Conservation (phyloP, 441 rosid species). For the Manihot esculenta region DNA sequence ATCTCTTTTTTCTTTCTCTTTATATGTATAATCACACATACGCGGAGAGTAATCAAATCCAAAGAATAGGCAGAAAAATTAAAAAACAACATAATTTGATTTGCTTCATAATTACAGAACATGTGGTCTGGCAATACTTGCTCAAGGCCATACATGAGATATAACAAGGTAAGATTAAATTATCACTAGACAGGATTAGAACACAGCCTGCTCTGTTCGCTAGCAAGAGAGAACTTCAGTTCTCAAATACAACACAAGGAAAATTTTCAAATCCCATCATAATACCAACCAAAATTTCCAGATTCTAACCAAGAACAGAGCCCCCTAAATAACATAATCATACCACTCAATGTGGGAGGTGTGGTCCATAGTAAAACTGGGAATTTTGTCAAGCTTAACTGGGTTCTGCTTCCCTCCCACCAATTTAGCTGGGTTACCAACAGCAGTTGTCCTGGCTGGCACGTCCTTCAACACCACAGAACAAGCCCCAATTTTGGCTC, state of each 20-base stretch:
- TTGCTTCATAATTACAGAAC: not conserved
- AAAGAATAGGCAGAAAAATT: no score
- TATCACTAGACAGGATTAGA: not conserved
- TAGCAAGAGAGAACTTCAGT: conserved; percentile 30
- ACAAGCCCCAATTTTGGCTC: conserved; percentile 86
- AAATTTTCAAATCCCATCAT: not conserved
- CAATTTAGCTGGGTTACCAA: conserved; percentile 85
- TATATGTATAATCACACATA: no score
- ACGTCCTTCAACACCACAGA: conserved; percentile 81
- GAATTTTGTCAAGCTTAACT: conserved; percentile 53
- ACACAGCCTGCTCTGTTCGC: conserved; percentile 9
- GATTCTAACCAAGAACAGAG: not conserved
- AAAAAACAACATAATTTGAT: not conserved
- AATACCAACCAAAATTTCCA: not conserved
- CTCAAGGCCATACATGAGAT: not conserved
- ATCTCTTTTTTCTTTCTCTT: no score
- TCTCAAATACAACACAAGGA: conserved; percentile 23
- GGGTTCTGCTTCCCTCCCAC: conserved; percentile 79
- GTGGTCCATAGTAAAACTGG: conserved; percentile 82
- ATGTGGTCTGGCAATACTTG: not conserved
- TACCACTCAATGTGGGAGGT: conserved; percentile 71
- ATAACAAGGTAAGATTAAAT: no score
- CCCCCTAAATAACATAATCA: conserved; percentile 67
- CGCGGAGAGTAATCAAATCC: not conserved
- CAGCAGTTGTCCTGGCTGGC: conserved; percentile 76